A percentile compares a stretch with the other conserved stretches of the same genome.
phyloP scores from a whole-genome alignment of 345 rosid species.

The Fremontodendron californicum region DNA sequence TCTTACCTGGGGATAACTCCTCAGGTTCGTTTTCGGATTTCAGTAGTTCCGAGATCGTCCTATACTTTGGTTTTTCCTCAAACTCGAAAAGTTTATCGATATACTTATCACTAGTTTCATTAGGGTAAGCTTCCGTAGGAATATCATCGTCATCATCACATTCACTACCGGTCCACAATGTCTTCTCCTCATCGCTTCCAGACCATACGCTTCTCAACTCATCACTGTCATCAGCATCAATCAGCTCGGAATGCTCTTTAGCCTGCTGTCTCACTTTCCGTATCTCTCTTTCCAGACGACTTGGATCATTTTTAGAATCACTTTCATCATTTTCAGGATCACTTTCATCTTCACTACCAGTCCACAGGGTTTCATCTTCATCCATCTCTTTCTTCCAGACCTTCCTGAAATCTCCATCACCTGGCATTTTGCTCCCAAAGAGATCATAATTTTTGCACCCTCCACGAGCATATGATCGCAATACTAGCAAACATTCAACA shows the following conservation, averaged over 20 bases:
- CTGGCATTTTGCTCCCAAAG: conserved; percentile 57
- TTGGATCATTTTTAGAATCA: conserved; percentile 8
- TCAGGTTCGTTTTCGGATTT: conserved; percentile 79
- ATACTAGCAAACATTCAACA: conserved; percentile 34
- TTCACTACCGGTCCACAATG: conserved; percentile 89
- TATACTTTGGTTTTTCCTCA: conserved; percentile 83
- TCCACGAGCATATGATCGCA: conserved; percentile 54
- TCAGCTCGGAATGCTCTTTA: conserved; percentile 57
- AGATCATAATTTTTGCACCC: conserved; percentile 58
- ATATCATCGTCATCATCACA: conserved; percentile 74
- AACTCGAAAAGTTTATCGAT: conserved; percentile 83
- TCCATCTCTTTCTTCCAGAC: conserved; percentile 68
- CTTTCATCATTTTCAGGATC: conserved; percentile 27
- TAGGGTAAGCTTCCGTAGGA: conserved; percentile 77
- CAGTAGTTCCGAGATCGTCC: conserved; percentile 72
- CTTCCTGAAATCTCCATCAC: conserved; percentile 57
- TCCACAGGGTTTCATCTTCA: conserved; percentile 68
- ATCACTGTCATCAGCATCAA: conserved; percentile 89
- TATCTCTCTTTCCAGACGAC: conserved; percentile 45
- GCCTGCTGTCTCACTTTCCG: conserved; percentile 69
- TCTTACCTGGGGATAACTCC: conserved; percentile 85
- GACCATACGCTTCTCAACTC: conserved; percentile 85
- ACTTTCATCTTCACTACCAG: conserved; percentile 78
- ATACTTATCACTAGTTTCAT: conserved; percentile 72
- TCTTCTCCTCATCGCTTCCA: conserved; percentile 90